A percentile compares a stretch with the other conserved stretches of the same genome.
These are phyloP conservation scores for Kuraishia hungarica DNA, from an alignment of 805 yeast species.

Conservation along the genomic window DNA sequence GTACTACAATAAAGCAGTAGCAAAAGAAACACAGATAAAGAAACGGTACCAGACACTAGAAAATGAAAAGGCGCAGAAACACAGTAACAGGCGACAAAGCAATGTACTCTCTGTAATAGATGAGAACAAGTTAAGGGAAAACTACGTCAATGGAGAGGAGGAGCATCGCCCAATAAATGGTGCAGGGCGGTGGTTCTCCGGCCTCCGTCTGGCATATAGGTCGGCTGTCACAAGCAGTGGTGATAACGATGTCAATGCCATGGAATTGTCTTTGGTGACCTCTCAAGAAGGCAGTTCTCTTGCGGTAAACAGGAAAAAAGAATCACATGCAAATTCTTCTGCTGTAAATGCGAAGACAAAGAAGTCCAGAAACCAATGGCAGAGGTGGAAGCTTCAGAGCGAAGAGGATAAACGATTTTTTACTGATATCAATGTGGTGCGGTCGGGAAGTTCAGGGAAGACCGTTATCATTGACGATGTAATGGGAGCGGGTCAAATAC, in stretches of 20 bases:
- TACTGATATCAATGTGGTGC: neutral
- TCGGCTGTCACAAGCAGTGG: neutral
- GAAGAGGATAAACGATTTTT: neutral
- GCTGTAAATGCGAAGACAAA: neutral
- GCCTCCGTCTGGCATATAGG: neutral
- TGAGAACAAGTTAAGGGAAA: neutral
- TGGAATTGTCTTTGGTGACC: neutral
- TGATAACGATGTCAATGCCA: neutral
- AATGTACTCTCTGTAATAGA: neutral
- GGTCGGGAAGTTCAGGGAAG: neutral
- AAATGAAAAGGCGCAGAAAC: conserved; percentile 8
- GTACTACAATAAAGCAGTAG: conserved; percentile 15
- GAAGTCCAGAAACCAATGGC: neutral
- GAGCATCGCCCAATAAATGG: neutral
- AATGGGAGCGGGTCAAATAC: conserved; percentile 1
- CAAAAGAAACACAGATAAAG: conserved; percentile 16
- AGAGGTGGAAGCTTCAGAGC: neutral
- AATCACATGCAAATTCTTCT: neutral
- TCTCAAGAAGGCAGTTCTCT: neutral
- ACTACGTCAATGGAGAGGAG: conserved; percentile 1
- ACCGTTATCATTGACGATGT: conserved; percentile 1
- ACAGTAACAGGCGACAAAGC: neutral
- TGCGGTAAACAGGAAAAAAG: neutral
- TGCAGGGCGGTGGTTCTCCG: neutral
- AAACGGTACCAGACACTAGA: conserved; percentile 4